Percentiles rank a stretch among this genome's conserved stretches.
Conservation (phyloP, 2,329 filamentous ascomycete species). For the Colletotrichum cereale region DNA sequence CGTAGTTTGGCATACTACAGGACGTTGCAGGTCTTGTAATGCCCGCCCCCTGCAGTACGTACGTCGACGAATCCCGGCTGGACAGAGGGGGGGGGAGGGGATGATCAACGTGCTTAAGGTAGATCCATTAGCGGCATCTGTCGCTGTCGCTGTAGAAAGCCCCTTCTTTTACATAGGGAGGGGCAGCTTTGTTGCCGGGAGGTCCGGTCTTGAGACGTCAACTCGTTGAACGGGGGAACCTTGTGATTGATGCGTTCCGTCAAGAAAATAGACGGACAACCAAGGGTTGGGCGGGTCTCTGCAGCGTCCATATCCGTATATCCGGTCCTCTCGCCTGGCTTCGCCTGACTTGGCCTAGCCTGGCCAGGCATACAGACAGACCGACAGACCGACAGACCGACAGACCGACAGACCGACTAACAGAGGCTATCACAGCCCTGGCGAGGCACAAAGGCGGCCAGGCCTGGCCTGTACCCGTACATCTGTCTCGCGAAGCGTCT, state of each 20-base stretch:
- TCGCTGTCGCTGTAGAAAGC: not conserved
- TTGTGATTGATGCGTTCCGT: slow-evolving; percentile 2
- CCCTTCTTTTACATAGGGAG: not conserved
- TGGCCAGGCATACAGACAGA: no score
- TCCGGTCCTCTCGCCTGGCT: not conserved
- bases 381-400: no score
- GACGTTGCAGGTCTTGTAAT: not conserved
- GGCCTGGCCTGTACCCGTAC: slow-evolving; percentile 4
- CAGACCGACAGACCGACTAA: not conserved
- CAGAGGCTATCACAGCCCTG: not conserved
- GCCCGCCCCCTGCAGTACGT: not conserved
- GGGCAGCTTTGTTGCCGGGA: not conserved
- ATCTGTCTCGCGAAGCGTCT: not conserved
- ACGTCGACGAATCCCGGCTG: not conserved
- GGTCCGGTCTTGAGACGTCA: not conserved
- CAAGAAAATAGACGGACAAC: not conserved
- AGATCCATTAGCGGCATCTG: slow-evolving; percentile 36
- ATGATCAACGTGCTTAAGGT: slow-evolving; percentile 34
- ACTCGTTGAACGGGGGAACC: not conserved
- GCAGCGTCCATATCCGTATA: not conserved
- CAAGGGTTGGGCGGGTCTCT: not conserved
- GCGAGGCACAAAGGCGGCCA: slow-evolving; percentile 9
- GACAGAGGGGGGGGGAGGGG: slow-evolving; percentile 4
- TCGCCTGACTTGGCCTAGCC: no score
- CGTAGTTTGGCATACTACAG: not conserved